Conservation (phyloP, 2,329 filamentous ascomycete genomes). For the Diaporthe capsici region DNA sequence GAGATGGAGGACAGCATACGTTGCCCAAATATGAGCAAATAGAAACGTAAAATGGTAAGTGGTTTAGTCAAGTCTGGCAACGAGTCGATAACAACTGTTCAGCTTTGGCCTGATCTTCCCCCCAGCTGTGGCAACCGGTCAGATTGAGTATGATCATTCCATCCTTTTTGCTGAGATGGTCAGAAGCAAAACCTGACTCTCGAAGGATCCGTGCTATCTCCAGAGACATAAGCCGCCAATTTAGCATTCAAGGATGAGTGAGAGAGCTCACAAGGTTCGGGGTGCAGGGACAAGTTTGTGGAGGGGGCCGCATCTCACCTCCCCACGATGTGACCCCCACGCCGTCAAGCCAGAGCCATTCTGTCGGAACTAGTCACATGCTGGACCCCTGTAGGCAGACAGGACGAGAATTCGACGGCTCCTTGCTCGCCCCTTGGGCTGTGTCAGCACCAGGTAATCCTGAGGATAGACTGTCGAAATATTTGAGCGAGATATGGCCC, state of each 20-base stretch:
- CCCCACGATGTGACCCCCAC: slow-evolving; percentile 38
- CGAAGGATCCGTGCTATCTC: neutral
- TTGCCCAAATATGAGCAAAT: slow-evolving; percentile 37
- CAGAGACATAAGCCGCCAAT: neutral
- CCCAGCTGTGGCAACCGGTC: neutral
- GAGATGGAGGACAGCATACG: neutral
- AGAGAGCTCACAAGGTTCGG: slow-evolving; percentile 4
- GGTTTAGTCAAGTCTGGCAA: slow-evolving; percentile 15
- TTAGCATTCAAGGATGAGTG: neutral
- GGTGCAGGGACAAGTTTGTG: neutral
- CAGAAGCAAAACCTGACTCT: neutral
- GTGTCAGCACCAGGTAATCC: neutral
- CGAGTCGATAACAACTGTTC: neutral
- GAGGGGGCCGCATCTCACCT: slow-evolving; percentile 31
- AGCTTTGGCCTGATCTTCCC: neutral
- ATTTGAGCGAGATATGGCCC: slow-evolving; percentile 16
- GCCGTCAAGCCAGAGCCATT: slow-evolving; percentile 40
- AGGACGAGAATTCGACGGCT: slow-evolving; percentile 8
- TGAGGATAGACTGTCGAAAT: neutral
- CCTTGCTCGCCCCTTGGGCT: neutral
- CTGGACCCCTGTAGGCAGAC: slow-evolving; percentile 27
- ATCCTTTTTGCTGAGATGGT: neutral
- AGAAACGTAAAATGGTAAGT: slow-evolving; percentile 36
- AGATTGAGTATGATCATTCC: neutral
- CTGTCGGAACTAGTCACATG: slow-evolving; percentile 38